These are phyloP conservation scores for Jatropha multifida DNA, from an alignment of 441 rosid genomes.

Conservation along the genomic window DNA sequence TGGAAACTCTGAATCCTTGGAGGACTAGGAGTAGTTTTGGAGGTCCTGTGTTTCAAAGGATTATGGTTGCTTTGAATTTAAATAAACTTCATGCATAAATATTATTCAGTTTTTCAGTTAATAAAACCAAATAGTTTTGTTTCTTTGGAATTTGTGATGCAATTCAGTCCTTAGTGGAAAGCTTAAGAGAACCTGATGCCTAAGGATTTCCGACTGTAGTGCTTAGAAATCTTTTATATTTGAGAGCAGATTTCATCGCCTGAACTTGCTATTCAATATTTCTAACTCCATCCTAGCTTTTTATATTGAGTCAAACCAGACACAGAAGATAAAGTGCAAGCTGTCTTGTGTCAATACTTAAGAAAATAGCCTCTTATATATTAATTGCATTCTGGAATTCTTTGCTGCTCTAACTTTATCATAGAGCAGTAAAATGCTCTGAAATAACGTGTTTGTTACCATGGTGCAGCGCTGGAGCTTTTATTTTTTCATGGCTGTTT, in stretches of 20 bases:
- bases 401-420: slow-evolving; percentile 9
- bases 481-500: slow-evolving; percentile 81
- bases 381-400: slow-evolving; percentile 4
- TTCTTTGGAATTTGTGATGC: not conserved
- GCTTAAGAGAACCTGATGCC: not conserved
- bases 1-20: not conserved
- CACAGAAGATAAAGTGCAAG: not conserved
- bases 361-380: not conserved
- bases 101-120: not conserved
- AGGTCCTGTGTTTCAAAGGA: not conserved
- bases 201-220: not conserved
- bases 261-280: too few species aligned
- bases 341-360: not conserved
- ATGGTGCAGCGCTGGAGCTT: slow-evolving; percentile 75
- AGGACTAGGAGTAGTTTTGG: not conserved
- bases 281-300: not conserved
- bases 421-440: not conserved
- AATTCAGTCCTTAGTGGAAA: not conserved
- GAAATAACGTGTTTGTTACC: slow-evolving; percentile 24
- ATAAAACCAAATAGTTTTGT: not conserved
- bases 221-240: not conserved
- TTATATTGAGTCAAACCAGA: not conserved
- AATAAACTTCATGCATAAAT: not conserved
- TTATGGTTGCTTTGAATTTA: not conserved
- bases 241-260: too few species aligned